Evolutionary conservation across 495 filamentous ascomycete species (phyloP), one percentile per base, ranked within the genome.

Genomic region (Aspergillus haitiensis): DNA sequence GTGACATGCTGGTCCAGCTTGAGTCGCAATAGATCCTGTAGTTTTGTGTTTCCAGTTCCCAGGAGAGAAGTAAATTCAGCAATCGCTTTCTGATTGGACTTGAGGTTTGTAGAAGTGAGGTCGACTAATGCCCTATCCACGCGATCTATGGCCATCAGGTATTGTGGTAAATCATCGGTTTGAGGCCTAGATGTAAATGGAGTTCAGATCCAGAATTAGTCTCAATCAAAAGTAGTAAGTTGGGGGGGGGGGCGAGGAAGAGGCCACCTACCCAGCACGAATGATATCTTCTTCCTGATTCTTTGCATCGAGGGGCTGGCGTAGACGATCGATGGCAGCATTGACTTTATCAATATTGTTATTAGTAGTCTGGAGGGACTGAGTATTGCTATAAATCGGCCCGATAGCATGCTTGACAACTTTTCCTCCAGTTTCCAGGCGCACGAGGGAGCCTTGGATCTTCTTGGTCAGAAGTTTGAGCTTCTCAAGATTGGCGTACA

Each of bases 341-440:
- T 92, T 81, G 42, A 97, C 85, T 58, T 84, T 81, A 65, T 97
- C 93, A 67, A 99, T 92, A 68, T 98, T 97, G 61, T 80, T 86
- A 55, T 89, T 92, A 40, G 92, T 84, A 21, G 84, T 82, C 70
- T 97, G 95, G 6, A 97, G 83, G 39, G 84, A 86, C 72, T 91
- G 88, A 2, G 95, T 98, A 69, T 96, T 95, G 66, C 90, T 92
- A 71, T 92, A 92, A 32, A 98, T 87, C 8, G 95, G 95, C 1
- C 92, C 91, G 49, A 96, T 91, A 9, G 95, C 91, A 60, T 96
- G 88, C 59, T 93, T 88, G 13, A 98, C 92, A 50, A 86, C 91
- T 69, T 91, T 90, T 16, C 92, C 94, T 50, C 89, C 92, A 34
- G 86, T 86, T 62, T 97, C 91, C 11, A 99, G 76, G 64, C 93